Conservation (phyloP, 1,139 yeast species). For the Kluyveromyces sp. region DNA sequence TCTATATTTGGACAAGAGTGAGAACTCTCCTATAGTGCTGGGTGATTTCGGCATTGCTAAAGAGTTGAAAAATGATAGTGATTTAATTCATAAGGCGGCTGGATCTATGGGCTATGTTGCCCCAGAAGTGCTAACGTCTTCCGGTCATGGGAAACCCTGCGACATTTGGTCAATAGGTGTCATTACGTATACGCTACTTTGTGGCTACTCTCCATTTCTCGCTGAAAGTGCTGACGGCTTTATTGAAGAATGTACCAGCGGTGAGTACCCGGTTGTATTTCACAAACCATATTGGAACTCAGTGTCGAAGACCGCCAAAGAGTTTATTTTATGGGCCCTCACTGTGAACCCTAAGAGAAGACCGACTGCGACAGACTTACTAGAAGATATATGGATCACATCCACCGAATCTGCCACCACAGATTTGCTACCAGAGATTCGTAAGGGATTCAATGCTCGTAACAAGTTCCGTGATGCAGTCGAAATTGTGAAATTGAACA, state of each 20-base stretch:
- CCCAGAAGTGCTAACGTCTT: constrained; percentile 72
- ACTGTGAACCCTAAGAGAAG: constrained; percentile 58
- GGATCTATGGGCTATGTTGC: constrained; percentile 95
- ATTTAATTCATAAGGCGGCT: constrained; percentile 68
- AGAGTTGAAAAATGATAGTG: constrained; percentile 48
- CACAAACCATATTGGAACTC: constrained; percentile 83
- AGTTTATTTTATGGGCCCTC: constrained; percentile 61
- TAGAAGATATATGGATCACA: constrained; percentile 66
- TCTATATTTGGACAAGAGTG: constrained; percentile 42
- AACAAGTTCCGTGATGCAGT: constrained; percentile 81
- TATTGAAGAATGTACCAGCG: constrained; percentile 68
- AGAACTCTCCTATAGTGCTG: constrained; percentile 63
- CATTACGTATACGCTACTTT: constrained; percentile 78
- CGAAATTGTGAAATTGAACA: constrained; percentile 69
- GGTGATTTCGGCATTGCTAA: constrained; percentile 95
- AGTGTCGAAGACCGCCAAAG: constrained; percentile 67
- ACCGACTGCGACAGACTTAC: constrained; percentile 58
- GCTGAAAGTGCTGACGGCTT: constrained; percentile 80
- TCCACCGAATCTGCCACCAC: constrained; percentile 41
- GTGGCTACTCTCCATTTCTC: constrained; percentile 90
- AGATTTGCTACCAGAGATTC: constrained; percentile 66
- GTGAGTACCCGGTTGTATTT: constrained; percentile 57
- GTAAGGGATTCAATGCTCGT: constrained; percentile 76
- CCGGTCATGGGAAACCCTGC: constrained; percentile 87
- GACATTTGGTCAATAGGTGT: constrained; percentile 93